Evolutionary conservation across 257 asterid genomes (phyloP).

Genomic region (Solanum pinnatisectum): DNA sequence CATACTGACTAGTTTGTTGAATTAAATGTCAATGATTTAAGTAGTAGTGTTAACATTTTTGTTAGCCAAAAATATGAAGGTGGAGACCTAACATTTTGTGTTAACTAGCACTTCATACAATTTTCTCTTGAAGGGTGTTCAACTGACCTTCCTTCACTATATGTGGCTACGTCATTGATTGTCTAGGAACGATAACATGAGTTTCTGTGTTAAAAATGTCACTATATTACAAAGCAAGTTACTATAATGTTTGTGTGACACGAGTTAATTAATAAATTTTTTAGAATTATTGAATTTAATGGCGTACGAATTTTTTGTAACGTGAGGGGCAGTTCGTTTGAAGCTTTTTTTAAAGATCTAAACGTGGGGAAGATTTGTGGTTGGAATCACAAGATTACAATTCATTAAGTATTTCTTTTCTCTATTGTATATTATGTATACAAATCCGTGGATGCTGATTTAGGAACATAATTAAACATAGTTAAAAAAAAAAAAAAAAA

Average conservation of each 20-base stretch:
- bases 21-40: background rate
- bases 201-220: background rate
- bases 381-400: background rate
- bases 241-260: background rate
- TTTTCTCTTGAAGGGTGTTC: background rate
- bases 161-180: too few species aligned
- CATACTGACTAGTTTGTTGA: conserved; percentile 14
- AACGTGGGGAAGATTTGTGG: background rate
- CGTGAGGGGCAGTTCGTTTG: background rate
- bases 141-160: background rate
- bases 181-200: background rate
- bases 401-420: background rate
- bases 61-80: background rate
- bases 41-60: background rate
- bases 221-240: background rate
- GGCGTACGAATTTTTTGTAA: background rate
- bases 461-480: background rate
- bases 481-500: too few species aligned
- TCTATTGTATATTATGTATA: background rate
- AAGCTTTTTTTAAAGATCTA: background rate
- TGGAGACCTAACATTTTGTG: background rate
- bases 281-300: background rate
- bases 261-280: background rate
- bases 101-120: background rate
- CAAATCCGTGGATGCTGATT: background rate